Conservation (phyloP, 805 yeast genomes). For the Candida dajiaensis region DNA sequence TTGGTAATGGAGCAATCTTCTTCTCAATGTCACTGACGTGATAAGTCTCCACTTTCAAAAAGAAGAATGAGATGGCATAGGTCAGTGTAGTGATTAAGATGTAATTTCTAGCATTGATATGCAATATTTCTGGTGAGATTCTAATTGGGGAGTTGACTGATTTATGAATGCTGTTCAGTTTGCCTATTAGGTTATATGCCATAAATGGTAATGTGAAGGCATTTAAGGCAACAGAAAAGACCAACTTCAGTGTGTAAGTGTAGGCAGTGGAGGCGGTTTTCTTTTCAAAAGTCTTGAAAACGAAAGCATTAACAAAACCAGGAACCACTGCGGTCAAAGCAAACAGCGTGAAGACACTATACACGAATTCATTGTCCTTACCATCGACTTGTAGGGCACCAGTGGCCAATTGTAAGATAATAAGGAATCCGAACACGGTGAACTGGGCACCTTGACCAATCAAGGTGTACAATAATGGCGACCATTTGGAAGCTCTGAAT, state of each 20-base stretch:
- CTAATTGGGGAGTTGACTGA: constrained; percentile 22
- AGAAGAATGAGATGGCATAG: constrained; percentile 11
- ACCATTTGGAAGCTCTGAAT: constrained; percentile 15
- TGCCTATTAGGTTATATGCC: constrained; percentile 5
- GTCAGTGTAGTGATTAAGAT: constrained; percentile 7
- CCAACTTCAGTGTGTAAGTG: constrained; percentile 5
- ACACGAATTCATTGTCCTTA: constrained; percentile 7
- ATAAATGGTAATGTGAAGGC: constrained; percentile 17
- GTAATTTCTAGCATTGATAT: constrained; percentile 8
- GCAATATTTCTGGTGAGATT: constrained; percentile 4
- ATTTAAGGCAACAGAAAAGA: constrained; percentile 7
- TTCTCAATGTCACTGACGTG: constrained; percentile 17
- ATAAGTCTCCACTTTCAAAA: constrained; percentile 5
- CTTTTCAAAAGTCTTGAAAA: constrained; percentile 16
- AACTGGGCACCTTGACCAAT: constrained; percentile 19
- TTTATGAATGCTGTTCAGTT: constrained; percentile 15
- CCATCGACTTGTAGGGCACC: constrained; percentile 14
- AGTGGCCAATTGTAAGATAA: constrained; percentile 4
- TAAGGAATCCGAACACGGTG: constrained; percentile 4
- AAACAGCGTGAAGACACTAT: constrained; percentile 4
- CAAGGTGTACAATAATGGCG: constrained; percentile 9
- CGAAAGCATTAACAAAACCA: constrained; percentile 13
- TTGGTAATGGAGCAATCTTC: constrained; percentile 19
- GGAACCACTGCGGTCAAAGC: constrained; percentile 15
- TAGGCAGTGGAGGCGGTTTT: background rate